A percentile compares a stretch with the other conserved stretches of the same genome.
Conservation (phyloP, 148 eudicot genomes). For the Arctostaphylos glauca region DNA sequence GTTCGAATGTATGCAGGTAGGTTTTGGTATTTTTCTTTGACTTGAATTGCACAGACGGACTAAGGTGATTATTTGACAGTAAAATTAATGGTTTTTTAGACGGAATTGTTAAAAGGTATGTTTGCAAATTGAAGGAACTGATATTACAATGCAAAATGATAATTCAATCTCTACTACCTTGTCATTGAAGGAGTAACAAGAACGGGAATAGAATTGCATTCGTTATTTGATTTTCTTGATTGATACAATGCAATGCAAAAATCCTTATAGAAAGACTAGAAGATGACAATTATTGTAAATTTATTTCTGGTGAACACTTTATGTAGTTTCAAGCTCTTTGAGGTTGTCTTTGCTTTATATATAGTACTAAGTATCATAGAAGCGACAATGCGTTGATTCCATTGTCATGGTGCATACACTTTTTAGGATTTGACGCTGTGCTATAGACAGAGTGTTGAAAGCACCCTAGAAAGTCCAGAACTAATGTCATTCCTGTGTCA, state of each 20-base stretch:
- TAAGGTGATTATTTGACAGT: neutral
- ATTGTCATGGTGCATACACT: no score
- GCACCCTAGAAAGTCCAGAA: neutral
- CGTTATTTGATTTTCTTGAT: no score
- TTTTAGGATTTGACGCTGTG: no score
- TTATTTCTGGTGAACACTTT: no score
- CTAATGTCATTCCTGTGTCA: neutral
- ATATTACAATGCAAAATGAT: neutral
- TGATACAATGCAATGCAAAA: neutral
- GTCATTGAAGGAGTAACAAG: neutral
- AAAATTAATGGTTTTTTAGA: neutral
- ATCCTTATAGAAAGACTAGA: neutral
- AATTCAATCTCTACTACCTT: neutral
- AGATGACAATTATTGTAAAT: no score
- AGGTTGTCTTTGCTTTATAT: no score
- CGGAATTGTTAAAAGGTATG: neutral
- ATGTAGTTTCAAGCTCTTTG: no score
- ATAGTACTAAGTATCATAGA: no score
- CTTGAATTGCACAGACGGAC: neutral
- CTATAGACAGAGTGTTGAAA: neutral
- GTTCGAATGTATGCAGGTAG: slow-evolving; percentile 83
- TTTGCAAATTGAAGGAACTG: neutral
- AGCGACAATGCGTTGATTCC: no score
- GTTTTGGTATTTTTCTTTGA: slow-evolving; percentile 18
- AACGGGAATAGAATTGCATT: neutral